Evolutionary conservation across 2,329 filamentous ascomycete genomes (phyloP), one percentile per base, ranked within the genome.

Genomic region (Colletotrichum sojae): DNA sequence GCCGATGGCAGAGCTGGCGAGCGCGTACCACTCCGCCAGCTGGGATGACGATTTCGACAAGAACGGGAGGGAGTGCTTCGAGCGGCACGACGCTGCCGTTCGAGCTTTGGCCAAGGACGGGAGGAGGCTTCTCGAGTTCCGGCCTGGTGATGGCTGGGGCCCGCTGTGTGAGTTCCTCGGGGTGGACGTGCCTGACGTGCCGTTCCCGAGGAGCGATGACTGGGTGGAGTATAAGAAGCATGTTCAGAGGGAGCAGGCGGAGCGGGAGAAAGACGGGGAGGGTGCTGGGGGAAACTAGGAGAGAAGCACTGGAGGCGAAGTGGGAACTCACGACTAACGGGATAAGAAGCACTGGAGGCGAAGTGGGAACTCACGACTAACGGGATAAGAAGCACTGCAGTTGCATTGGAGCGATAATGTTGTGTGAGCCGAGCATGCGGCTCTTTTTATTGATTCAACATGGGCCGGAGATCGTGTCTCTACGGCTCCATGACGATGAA

Each of bases 201-300:
- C 73, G 5, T 78, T 76, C 15, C 77, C 76, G 1, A 72, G 74
- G 43, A 74, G 71, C 39, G 77, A 78, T 58, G 77, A 77, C 49
- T 78, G 77, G 77, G 60, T 69, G 5, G 73, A 65, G 57, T 78
- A 76, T 39, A 78, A 77, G 70, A 73, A 73, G 66, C 63, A 57
- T 57, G 72, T 75, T n/a, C 59, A 73, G 57, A 56, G 25, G 39
- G 69, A 75, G 69, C 65, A 58, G 55, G 57, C 48, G 59, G 20
- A 51, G 22, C 22, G 22, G 22, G 22, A 25, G 22, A 40, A 12
- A 27, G 57, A 43, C 20, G 4, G 18, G 9, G 45, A n/a, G 9
- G 45, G 1, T 20, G 18, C 45, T n/a, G 9, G 5, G 9, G n/a
- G 4, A 48, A 15, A 40, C 10, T 40, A 40, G 4, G 40, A 10